Evolutionary conservation across 805 yeast species (phyloP), one percentile per base, ranked within the genome.

Genomic region (Metahyphopichia silvanorum): DNA sequence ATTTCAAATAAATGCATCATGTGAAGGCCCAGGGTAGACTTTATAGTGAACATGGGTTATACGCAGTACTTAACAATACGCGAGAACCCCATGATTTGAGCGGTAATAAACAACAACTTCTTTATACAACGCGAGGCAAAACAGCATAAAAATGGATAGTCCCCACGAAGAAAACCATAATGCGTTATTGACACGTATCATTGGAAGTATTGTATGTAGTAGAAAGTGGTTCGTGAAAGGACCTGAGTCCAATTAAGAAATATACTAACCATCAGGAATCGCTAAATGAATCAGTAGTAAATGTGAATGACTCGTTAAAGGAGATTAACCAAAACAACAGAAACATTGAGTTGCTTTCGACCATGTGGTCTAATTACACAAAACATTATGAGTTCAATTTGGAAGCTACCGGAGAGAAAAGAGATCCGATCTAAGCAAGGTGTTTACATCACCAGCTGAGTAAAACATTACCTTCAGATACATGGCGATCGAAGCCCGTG

Each of bases 121-220:
- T n/a, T n/a, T n/a, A n/a, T n/a, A n/a, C n/a, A n/a, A n/a, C n/a
- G n/a, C n/a, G n/a, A n/a, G n/a, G n/a, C n/a, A n/a, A n/a, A n/a
- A n/a, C n/a, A n/a, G n/a, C n/a, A n/a, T n/a, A n/a, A n/a, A n/a
- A n/a, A 84, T 85, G 94, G 87, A 85, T 57, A 86, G 85, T 47
- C 96, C 95, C 4, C 89, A 86, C 49, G 89, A 84, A 47, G 83
- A 82, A 50, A 83, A 76, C 5, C 95, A 86, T 51, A 79, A 75
- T 42, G 86, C 86, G 11, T 63, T 87, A 15, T 64, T 83, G 25
- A 76, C 85, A 8, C 75, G 95, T 41, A 84, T 86, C n/a, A 77
- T 83, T 31, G 76, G 74, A 53, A 84, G 82, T 44, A 76, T 85
- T 55, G 87, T 80, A 68, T 29, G 87, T 73, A n/a, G 17, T 16